Conservation (phyloP, 148 eudicot species). For the Drosera capensis region DNA sequence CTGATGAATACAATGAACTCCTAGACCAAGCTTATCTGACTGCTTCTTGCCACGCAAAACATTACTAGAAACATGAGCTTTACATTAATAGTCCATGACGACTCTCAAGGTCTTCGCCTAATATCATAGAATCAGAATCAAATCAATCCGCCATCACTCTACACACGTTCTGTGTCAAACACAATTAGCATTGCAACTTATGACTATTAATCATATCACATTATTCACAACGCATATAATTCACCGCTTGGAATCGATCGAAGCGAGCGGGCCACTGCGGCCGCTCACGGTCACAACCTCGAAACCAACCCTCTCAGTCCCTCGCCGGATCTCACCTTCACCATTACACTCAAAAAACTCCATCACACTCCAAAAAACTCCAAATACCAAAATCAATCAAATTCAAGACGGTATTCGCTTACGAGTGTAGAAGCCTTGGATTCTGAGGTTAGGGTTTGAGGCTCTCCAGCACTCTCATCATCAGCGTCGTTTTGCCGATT, state of each 20-base stretch:
- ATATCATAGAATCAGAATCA: no score
- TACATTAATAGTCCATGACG: no score
- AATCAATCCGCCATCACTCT: no score
- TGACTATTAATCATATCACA: no score
- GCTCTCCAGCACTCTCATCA: constrained; percentile 38
- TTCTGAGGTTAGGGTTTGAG: constrained; percentile 61
- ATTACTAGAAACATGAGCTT: no score
- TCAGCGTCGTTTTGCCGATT: constrained; percentile 68
- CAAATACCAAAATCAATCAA: neutral
- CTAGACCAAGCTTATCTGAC: no score
- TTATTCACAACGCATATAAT: neutral
- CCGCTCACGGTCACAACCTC: constrained; percentile 66
- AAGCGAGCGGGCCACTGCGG: constrained; percentile 61
- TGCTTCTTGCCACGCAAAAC: no score
- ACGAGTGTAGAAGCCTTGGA: constrained; percentile 93
- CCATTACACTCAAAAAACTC: neutral
- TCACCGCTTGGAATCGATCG: constrained; percentile 39
- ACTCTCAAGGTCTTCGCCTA: no score
- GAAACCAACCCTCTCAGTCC: constrained; percentile 65
- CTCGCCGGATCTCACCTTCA: constrained; percentile 72
- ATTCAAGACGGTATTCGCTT: constrained; percentile 1
- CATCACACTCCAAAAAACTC: neutral
- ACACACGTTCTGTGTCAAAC: no score
- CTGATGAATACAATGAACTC: no score
- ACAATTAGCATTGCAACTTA: no score